phyloP scores from a whole-genome alignment of 805 yeast genomes.

The Scheffersomyces ergatensis region DNA sequence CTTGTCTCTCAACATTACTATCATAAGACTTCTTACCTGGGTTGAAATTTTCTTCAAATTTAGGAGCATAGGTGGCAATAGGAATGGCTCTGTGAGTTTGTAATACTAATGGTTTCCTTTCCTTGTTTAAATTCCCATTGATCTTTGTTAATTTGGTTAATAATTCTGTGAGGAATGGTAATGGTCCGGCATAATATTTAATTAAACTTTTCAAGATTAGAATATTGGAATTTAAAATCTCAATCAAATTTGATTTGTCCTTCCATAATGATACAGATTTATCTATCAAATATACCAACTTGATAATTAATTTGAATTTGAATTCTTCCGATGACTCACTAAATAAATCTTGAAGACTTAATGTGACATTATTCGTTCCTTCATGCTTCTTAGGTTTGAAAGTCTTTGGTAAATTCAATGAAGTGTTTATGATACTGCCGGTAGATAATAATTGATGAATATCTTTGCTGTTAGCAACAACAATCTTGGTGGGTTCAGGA shows the following conservation, averaged over 20 bases:
- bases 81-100: conserved; percentile 85
- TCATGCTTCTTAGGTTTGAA: conserved; percentile 10
- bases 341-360: conserved; percentile 9
- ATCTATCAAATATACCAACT: conserved; percentile 31
- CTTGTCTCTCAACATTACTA: conserved; percentile 71
- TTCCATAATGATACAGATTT: conserved; percentile 48
- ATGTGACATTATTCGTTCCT: conserved; percentile 1
- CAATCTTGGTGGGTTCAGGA: conserved; percentile 30
- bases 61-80: conserved; percentile 82
- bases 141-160: conserved; percentile 50
- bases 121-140: conserved; percentile 25
- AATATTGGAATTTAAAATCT: conserved; percentile 51
- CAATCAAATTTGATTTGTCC: conserved; percentile 60
- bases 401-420: conserved; percentile 14
- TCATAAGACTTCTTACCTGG: conserved; percentile 94
- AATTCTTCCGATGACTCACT: conserved; percentile 11
- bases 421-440: conserved; percentile 6
- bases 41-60: conserved; percentile 93
- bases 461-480: background rate
- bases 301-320: conserved; percentile 30
- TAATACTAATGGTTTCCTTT: conserved; percentile 62
- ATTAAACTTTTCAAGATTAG: conserved; percentile 39
- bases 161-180: conserved; percentile 36
- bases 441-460: conserved; percentile 8
- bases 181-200: conserved; percentile 29